phyloP scores from a whole-genome alignment of 164 flowering plant species.

The Magnolia changhungtana region DNA sequence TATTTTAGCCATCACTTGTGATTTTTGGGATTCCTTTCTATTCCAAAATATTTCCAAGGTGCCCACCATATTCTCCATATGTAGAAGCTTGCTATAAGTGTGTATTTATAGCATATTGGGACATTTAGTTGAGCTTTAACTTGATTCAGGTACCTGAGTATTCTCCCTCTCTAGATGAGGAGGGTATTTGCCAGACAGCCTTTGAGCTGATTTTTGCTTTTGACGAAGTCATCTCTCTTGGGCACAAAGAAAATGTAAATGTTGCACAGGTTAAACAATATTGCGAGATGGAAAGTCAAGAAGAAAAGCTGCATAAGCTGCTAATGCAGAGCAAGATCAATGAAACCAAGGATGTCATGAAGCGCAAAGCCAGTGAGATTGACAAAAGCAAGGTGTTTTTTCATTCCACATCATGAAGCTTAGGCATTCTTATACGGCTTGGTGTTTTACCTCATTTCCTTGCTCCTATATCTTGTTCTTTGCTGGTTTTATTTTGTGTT shows the following conservation, averaged over 20 bases:
- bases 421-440: not conserved
- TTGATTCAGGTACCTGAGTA: slow-evolving; percentile 80
- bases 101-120: not conserved
- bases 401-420: not conserved
- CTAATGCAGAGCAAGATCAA: slow-evolving; percentile 92
- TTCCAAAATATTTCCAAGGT: not conserved
- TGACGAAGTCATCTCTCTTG: slow-evolving; percentile 96
- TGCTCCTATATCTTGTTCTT: not conserved
- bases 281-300: slow-evolving; percentile 99
- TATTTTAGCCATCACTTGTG: not conserved
- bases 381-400: slow-evolving; percentile 90
- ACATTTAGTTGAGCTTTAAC: slow-evolving; percentile 28
- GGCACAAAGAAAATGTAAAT: slow-evolving; percentile 95
- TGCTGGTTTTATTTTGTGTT: not conserved
- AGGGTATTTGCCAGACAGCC: slow-evolving; percentile 77
- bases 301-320: slow-evolving; percentile 88
- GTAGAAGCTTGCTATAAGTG: not conserved
- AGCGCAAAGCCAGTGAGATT: slow-evolving; percentile 94
- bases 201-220: slow-evolving; percentile 97
- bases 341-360: slow-evolving; percentile 97
- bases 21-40: not conserved
- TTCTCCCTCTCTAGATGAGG: slow-evolving; percentile 81
- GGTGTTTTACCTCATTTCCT: not conserved
- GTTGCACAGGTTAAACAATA: slow-evolving; percentile 93
- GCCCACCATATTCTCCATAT: not conserved